Evolutionary conservation across 192 early-diverging fungal species (phyloP).

Genomic region (Allomyces arbusculus): DNA sequence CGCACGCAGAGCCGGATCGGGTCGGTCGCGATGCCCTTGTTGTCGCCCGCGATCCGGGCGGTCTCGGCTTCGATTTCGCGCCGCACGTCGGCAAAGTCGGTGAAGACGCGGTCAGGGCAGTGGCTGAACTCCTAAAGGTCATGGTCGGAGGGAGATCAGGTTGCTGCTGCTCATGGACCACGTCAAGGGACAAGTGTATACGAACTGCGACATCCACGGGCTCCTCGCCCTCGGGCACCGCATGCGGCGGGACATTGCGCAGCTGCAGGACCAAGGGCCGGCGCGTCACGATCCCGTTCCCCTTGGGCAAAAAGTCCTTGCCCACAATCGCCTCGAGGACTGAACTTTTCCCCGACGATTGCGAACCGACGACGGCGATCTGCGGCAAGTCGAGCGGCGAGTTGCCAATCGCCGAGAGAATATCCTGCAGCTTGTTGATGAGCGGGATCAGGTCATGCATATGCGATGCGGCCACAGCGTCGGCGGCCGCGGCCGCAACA

Average conservation of each 20-base stretch:
- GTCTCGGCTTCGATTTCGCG: constrained; percentile 65
- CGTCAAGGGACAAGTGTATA: not conserved
- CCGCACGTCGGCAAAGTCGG: constrained; percentile 53
- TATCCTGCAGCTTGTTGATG: constrained; percentile 65
- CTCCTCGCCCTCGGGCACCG: not conserved
- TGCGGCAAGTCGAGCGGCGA: constrained; percentile 60
- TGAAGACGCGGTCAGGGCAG: constrained; percentile 49
- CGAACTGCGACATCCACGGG: not conserved
- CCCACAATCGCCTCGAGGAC: constrained; percentile 96
- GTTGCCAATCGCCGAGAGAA: constrained; percentile 52
- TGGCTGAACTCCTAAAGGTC: constrained; percentile 40
- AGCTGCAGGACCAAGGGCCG: constrained; percentile 64
- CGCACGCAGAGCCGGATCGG: constrained; percentile 61
- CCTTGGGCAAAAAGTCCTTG: constrained; percentile 92
- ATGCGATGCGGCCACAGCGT: not conserved
- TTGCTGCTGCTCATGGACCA: not conserved
- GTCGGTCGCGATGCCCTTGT: constrained; percentile 55
- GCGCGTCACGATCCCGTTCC: constrained; percentile 65
- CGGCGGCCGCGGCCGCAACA: too few relatives aligned
- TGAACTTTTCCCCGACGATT: constrained; percentile 86
- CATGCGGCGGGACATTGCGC: constrained; percentile 25
- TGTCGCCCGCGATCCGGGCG: constrained; percentile 49
- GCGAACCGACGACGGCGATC: constrained; percentile 74
- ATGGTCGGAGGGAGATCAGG: not conserved
- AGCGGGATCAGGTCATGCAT: constrained; percentile 66